Percentiles rank a stretch among this genome's conserved stretches.
Conservation (phyloP, 2,329 filamentous ascomycete genomes). For the Didymosphaeria variabile region DNA sequence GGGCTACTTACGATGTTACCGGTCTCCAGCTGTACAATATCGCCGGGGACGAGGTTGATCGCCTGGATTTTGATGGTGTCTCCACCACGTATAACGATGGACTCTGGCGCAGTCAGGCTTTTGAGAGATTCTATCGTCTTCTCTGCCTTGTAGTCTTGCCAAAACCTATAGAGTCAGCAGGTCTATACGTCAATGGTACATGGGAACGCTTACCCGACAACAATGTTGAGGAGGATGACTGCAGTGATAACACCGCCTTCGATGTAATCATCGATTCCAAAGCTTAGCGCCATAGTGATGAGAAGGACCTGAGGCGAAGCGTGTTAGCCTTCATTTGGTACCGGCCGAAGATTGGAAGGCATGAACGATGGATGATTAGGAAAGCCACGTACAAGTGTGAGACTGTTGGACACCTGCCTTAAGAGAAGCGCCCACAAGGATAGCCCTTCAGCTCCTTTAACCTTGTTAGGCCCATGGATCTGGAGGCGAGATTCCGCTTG, state of each 20-base stretch:
- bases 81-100: constrained; percentile 49
- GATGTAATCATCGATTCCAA: constrained; percentile 71
- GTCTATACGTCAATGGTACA: background rate
- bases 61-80: constrained; percentile 48
- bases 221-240: constrained; percentile 73
- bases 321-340: constrained; percentile 6
- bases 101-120: constrained; percentile 51
- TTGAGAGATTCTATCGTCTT: constrained; percentile 54
- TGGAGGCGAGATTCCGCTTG: constrained; percentile 72
- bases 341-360: constrained; percentile 7
- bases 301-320: constrained; percentile 68
- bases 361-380: constrained; percentile 12
- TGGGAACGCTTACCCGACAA: constrained; percentile 65
- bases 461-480: constrained; percentile 74
- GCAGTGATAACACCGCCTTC: constrained; percentile 71
- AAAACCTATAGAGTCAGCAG: constrained; percentile 41
- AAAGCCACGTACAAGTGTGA: constrained; percentile 66
- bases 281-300: constrained; percentile 74
- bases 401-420: constrained; percentile 79
- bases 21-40: constrained; percentile 50
- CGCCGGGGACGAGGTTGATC: constrained; percentile 50
- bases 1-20: constrained; percentile 63
- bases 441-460: constrained; percentile 75
- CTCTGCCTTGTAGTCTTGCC: constrained; percentile 61
- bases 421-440: constrained; percentile 79